Base-by-base conservation (phyloP, 2,329 filamentous ascomycete species). In the Aspergillus nomiae region DNA sequence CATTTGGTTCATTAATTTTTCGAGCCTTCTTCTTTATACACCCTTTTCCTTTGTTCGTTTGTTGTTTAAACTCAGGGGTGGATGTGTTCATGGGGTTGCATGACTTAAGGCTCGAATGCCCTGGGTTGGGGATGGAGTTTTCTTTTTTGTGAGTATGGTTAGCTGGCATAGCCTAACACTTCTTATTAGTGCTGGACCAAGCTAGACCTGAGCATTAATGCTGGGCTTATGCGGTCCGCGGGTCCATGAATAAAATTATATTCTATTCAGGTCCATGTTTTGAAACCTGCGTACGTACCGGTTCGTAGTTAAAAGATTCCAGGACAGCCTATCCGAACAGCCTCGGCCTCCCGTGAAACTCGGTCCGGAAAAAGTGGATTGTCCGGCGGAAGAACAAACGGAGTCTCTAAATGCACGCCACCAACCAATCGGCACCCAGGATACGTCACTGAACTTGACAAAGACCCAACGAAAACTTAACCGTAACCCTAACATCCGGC, bases 1-100 rank as follows among this genome's bases (percentile, higher is more conserved):
- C 11, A 14, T n/a, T 50, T 60, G 41, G 41, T 34, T 32, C 36
- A 36, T 34, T 60, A 50, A 60, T 57, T 54, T 6, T 43, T n/a
- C 14, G 32, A 41, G 30, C 43, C 41, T 51, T 60, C 24, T 56
- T 14, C 28, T 58, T 38, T 34, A 45, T 54, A 62, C 26, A 54
- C 56, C 30, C 41, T 60, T 55, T 48, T 56, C 43, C 32, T 51
- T 43, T 36, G 51, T 58, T 59, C 53, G 36, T 43, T 56, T 58
- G 32, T 61, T 60, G 55, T 32, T 21, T 41, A 30, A 28, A 24
- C 46, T 43, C 56, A 53, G 59, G 59, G 41, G 60, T 55, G 59
- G 58, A 62, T 57, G 60, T 60, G 48, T 59, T 30, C 58, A 51
- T 46, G 60, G 65, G 63, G 61, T 62, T 65, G 61, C 65, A 67